Percentiles rank a stretch among this genome's conserved stretches.
phyloP scores from a whole-genome alignment of 2,329 filamentous ascomycete genomes.

The Pseudopyrenochaeta lycopersici region DNA sequence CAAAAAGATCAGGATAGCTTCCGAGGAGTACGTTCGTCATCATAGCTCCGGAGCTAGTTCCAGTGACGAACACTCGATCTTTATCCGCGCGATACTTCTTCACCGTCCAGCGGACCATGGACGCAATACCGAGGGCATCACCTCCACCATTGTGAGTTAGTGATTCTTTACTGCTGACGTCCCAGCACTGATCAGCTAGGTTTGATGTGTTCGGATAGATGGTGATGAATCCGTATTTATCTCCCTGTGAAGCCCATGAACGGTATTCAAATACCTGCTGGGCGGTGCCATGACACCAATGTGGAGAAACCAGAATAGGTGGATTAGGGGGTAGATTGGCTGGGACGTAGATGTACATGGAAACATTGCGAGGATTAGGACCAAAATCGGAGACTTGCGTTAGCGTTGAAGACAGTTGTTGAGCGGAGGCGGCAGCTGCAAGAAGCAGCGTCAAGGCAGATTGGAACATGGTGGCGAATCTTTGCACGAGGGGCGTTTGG shows the following conservation, averaged over 20 bases:
- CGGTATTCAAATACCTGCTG: constrained; percentile 39
- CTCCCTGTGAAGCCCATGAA: constrained; percentile 39
- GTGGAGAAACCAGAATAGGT: constrained; percentile 42
- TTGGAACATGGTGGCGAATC: constrained; percentile 5
- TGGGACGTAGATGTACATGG: constrained; percentile 45
- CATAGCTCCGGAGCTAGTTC: constrained; percentile 47
- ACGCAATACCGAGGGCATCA: constrained; percentile 44
- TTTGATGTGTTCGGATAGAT: constrained; percentile 45
- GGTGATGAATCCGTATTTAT: constrained; percentile 46
- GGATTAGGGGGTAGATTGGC: constrained; percentile 37
- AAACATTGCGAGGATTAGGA: constrained; percentile 44
- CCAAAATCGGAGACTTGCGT: constrained; percentile 41
- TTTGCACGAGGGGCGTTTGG: neutral
- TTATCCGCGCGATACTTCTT: constrained; percentile 39
- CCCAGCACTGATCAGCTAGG: constrained; percentile 44
- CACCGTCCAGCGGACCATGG: constrained; percentile 41
- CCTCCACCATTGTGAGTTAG: constrained; percentile 45
- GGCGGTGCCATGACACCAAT: constrained; percentile 46
- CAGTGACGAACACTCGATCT: constrained; percentile 43
- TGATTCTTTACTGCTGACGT: constrained; percentile 43
- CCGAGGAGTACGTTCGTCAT: constrained; percentile 47
- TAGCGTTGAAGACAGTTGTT: constrained; percentile 35
- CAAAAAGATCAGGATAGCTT: constrained; percentile 46
- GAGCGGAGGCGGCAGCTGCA: constrained; percentile 22
- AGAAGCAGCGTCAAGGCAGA: constrained; percentile 17